These are phyloP conservation scores for Protomyces lactucae-debilis DNA, from an alignment of 1,139 yeast species.

Conservation along the genomic window DNA sequence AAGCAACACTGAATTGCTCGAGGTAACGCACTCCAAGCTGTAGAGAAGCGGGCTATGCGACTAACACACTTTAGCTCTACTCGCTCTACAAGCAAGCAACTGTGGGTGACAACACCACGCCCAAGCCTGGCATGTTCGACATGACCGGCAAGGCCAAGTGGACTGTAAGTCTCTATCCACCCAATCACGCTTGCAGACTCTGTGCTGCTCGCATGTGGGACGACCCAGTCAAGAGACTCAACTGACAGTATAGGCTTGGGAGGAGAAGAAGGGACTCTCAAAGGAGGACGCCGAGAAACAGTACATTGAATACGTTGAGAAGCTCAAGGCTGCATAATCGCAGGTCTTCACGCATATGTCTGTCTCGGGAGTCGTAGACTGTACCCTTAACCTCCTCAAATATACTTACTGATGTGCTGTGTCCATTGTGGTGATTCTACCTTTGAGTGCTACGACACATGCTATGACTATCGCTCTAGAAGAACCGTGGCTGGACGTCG, in stretches of 20 bases:
- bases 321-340: conserved; percentile 50
- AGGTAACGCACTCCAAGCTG: conserved; percentile 34
- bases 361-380: too few species aligned
- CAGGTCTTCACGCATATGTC: too few species aligned
- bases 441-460: too few species aligned
- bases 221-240: too few species aligned
- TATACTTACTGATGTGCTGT: too few species aligned
- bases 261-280: conserved; percentile 72
- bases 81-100: conserved; percentile 97
- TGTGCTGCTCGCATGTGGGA: too few species aligned
- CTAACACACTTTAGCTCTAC: conserved; percentile 46
- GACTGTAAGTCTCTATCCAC: conserved; percentile 45
- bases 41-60: background rate
- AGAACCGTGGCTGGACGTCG: too few species aligned
- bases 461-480: too few species aligned
- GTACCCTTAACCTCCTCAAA: too few species aligned
- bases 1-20: conserved; percentile 75
- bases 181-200: too few species aligned
- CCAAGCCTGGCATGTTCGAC: conserved; percentile 78
- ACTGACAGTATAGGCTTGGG: conserved; percentile 56
- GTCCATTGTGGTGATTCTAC: too few species aligned
- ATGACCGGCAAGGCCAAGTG: conserved; percentile 83
- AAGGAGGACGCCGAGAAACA: conserved; percentile 88
- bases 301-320: conserved; percentile 71
- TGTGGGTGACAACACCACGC: conserved; percentile 83